Base-by-base conservation (phyloP, 495 filamentous ascomycete species). In the Hypoxylon perforatum region DNA sequence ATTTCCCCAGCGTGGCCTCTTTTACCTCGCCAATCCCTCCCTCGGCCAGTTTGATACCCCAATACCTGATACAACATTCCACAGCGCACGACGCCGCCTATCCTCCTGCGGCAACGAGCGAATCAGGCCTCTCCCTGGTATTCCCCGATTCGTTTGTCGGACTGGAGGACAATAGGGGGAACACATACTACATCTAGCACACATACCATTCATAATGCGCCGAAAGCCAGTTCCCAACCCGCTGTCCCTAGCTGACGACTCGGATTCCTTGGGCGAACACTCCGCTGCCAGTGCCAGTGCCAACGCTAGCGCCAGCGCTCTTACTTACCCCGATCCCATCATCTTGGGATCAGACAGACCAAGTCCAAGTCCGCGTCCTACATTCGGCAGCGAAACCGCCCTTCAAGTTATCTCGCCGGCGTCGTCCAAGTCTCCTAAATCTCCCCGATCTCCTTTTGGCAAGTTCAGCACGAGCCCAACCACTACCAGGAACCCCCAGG, bases 151-250 rank as follows among this genome's bases (percentile, higher is more conserved):
- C 64, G 64, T 52, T 49, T 45, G 57, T 69, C 61, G 54, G 50
- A 50, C 57, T 62, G 66, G 56, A 69, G 56, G 61, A 54, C 61
- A 60, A 61, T 65, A 65, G 59, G 61, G 66, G 66, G 49, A 63
- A 30, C 12, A 28, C 22, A 28, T 6, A 30, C 3, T 4, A 18
- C 25, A 50, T 10, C 14, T 33, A 33, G 7, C 22, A 65, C 52
- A 61, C 65, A 63, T 64, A 53, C 66, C 61, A 61, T 57, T 46
- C 61, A 76, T 68, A 63, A 86, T 86, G 84, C 81, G 79, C 57
- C 82, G 84, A 68, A 86, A 84, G 76, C 67, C 79, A 61, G 79
- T 75, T 67, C 83, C 82, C 60, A 81, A 84, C 68, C 81, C 84
- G 76, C 78, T 86, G 75, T 72, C 78, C 63, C 75, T 85, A 61